phyloP scores from a whole-genome alignment of 495 filamentous ascomycete species.

The Xylaria grammica region DNA sequence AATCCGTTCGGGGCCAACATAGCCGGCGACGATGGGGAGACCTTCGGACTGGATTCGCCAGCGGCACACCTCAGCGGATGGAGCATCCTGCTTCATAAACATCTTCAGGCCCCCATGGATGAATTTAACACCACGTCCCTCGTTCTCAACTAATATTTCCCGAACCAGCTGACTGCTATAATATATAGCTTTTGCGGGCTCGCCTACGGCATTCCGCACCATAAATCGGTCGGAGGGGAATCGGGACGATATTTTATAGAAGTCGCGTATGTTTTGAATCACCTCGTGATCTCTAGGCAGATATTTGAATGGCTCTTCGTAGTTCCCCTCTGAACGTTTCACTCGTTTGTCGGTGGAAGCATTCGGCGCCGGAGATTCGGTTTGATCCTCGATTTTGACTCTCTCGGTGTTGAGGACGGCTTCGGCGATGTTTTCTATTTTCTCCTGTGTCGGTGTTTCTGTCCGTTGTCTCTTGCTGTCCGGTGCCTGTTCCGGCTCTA shows the following conservation, averaged over 20 bases:
- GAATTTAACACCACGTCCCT: slow-evolving; percentile 89
- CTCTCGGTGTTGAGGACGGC: slow-evolving; percentile 23
- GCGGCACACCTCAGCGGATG: slow-evolving; percentile 78
- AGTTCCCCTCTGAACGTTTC: slow-evolving; percentile 31
- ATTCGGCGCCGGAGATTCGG: slow-evolving; percentile 26
- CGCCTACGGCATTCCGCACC: slow-evolving; percentile 86
- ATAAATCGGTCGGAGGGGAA: slow-evolving; percentile 93
- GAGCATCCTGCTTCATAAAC: slow-evolving; percentile 96
- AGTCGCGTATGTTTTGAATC: slow-evolving; percentile 72
- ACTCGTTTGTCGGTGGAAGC: slow-evolving; percentile 31
- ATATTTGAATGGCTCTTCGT: slow-evolving; percentile 94
- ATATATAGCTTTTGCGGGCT: slow-evolving; percentile 88
- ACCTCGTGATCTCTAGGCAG: slow-evolving; percentile 73
- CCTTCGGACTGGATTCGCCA: slow-evolving; percentile 98
- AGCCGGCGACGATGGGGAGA: slow-evolving; percentile 82
- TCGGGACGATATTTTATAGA: slow-evolving; percentile 79
- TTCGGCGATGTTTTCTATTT: slow-evolving; percentile 25
- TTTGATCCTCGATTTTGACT: slow-evolving; percentile 24
- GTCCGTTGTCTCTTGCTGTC: slow-evolving; percentile 35
- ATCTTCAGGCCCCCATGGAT: slow-evolving; percentile 97
- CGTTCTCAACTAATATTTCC: slow-evolving; percentile 80
- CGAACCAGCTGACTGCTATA: slow-evolving; percentile 87
- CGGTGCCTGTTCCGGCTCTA: slow-evolving; percentile 30
- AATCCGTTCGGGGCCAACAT: slow-evolving; percentile 79
- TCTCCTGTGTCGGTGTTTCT: slow-evolving; percentile 26